These are phyloP conservation scores for Phylloporus arenicola DNA, from an alignment of 768 basidiomycete genomes.

Conservation along the genomic window DNA sequence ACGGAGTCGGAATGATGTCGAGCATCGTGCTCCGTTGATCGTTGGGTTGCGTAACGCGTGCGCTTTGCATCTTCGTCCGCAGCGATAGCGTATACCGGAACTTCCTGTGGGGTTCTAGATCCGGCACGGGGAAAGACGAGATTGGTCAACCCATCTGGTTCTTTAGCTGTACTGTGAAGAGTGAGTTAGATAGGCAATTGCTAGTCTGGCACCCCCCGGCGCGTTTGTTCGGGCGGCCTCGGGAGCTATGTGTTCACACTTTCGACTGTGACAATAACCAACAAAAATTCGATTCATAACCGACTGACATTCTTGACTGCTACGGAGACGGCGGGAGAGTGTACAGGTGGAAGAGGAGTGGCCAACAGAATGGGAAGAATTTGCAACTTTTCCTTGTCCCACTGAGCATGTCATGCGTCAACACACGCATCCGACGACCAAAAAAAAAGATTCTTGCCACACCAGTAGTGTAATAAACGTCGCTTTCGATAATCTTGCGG, in stretches of 20 bases:
- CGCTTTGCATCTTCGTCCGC: too few species aligned
- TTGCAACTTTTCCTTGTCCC: constrained; percentile 54
- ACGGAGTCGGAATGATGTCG: not conserved
- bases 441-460: constrained; percentile 16
- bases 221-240: too few species aligned
- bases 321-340: not conserved
- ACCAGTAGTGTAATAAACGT: constrained; percentile 19
- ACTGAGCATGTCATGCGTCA: constrained; percentile 30
- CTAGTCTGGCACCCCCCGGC: too few species aligned
- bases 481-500: constrained; percentile 21
- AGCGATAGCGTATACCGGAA: too few species aligned
- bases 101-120: too few species aligned
- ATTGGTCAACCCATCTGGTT: too few species aligned
- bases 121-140: too few species aligned
- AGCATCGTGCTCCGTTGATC: too few species aligned
- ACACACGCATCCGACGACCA: not conserved
- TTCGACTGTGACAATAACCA: not conserved
- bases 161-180: too few species aligned
- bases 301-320: not conserved
- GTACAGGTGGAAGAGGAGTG: constrained; percentile 13
- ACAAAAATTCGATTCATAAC: not conserved
- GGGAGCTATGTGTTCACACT: too few species aligned
- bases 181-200: too few species aligned
- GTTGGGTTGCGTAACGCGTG: not conserved
- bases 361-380: constrained; percentile 42